Base-by-base conservation (phyloP, 345 rosid genomes). In the Citrus maxima region DNA sequence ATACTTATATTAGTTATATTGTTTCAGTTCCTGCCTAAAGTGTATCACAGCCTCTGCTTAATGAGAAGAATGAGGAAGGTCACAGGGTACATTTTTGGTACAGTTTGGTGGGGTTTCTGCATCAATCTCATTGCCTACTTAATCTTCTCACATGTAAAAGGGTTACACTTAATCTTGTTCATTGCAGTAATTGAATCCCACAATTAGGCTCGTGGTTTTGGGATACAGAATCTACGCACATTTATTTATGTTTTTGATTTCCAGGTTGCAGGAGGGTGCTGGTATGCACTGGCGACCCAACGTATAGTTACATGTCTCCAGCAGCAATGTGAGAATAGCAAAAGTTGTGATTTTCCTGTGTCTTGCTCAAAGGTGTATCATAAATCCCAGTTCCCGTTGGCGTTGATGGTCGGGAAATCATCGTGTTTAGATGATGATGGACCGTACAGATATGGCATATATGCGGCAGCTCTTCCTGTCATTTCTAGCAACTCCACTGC, bases 21-120 rank as follows among this genome's bases (percentile, higher is more conserved):
- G 85, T 87, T 89, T 83, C 89, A 89, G 73, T 89, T 87, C 85
- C 85, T 89, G 42, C 92, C 98, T 32, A 95, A 95, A 83, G 90
- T 95, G n/a, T 95, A 93, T 82, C 98, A 95, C 83, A 88, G 89
- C 81, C 63, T 95, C 16, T 83, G 85, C 70, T 76, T 95, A 75
- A 92, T 93, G 97, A 87, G 89, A 75, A 87, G 89, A 69, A 93
- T 95, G 98, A 86, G 85, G 35, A 93, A 93, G 82, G 98, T 91
- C 79, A 95, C 98, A 7, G 98, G 98, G 7, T 95, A 91, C 80
- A 91, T 95, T 62, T 95, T 95, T 51, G 98, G 98, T 40, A 88
- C 98, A 60, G 87, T 95, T 82, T 95, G 98, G 98, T 95, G 98
- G 98, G 98, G 98, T 49, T 95, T 95, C 77, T 91, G 88, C 84